Base-by-base conservation (phyloP, 2,329 filamentous ascomycete genomes). In the Phialophora tarda region DNA sequence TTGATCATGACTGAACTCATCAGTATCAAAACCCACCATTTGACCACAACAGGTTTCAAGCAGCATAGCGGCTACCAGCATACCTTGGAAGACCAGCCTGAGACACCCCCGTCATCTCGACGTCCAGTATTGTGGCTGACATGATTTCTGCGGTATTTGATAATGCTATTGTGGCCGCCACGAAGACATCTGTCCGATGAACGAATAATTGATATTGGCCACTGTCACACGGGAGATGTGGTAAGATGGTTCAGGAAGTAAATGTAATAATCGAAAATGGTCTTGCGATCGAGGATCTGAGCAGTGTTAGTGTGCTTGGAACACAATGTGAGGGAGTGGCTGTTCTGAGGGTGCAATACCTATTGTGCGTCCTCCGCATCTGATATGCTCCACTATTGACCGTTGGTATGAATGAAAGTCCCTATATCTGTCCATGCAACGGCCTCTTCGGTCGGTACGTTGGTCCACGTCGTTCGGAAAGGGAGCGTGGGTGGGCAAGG, bases 191-290 rank as follows among this genome's bases (percentile, higher is more conserved):
- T 66, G 57, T 60, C 8, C 47, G 26, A 60, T 14, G 59, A 62
- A 63, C 34, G 63, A 70, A 54, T 41, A 63, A 62, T 50, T 68
- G 68, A 70, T 70, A 70, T 66, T 66, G 68, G 60, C 62, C 38
- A 63, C 50, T 12, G 58, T 23, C 53, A 24, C 47, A 53, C 5
- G 44, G n/a, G 32, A 64, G 38, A 44, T 64, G 57, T 51, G 65
- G 53, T 50, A 62, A 59, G 55, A 58, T 59, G 32, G 56, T 51
- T 60, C 54, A 64, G 59, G 57, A 59, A 51, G 65, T 62, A 47
- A 64, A 66, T 56, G 21, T 60, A 65, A 68, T 60, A 48, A 68
- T 66, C 41, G 57, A 63, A 59, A 64, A 56, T 17, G 56, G 53
- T 51, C 53, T 60, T 56, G 47, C n/a, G 47, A 62, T 24, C 17